Evolutionary conservation across 768 basidiomycete species (phyloP).

Genomic region (Rubroboletus pulcherrimus): DNA sequence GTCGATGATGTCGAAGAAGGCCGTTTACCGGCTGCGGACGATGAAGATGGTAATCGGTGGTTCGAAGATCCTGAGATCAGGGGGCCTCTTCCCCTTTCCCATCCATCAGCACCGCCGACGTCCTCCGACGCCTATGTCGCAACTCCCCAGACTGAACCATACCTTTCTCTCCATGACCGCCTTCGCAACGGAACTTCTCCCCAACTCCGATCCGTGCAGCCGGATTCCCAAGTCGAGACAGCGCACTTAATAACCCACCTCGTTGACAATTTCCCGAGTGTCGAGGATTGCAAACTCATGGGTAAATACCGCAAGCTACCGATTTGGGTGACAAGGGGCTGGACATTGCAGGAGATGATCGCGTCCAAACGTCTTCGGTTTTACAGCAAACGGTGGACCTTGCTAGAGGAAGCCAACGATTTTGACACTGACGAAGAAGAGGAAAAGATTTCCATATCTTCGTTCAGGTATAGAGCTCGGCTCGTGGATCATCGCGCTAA

Average conservation of each 20-base stretch:
- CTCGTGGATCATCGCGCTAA: constrained; percentile 19
- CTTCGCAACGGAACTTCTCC: neutral
- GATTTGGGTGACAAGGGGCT: constrained; percentile 21
- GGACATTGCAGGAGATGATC: constrained; percentile 29
- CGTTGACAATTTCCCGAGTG: neutral
- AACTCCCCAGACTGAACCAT: neutral
- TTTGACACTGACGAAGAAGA: constrained; percentile 9
- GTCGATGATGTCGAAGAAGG: constrained; percentile 22
- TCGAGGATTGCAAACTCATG: neutral
- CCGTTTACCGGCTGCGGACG: constrained; percentile 4
- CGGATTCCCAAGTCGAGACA: constrained; percentile 25
- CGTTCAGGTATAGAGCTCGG: constrained; percentile 20
- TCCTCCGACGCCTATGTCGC: neutral
- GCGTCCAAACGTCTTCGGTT: constrained; percentile 28
- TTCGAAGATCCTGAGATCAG: constrained; percentile 18
- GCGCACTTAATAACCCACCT: constrained; percentile 11
- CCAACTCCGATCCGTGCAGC: constrained; percentile 7
- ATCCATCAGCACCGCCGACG: neutral
- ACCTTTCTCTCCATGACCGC: constrained; percentile 11
- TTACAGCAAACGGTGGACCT: constrained; percentile 23
- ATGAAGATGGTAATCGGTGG: constrained; percentile 1
- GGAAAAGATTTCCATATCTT: constrained; percentile 3
- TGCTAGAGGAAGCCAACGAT: constrained; percentile 24
- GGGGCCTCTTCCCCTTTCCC: constrained; percentile 7
- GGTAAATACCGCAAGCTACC: constrained; percentile 11